Evolutionary conservation across 352 stramenopile genomes (phyloP), one percentile per base, ranked within the genome.

Genomic region (Phytophthora meadii): DNA sequence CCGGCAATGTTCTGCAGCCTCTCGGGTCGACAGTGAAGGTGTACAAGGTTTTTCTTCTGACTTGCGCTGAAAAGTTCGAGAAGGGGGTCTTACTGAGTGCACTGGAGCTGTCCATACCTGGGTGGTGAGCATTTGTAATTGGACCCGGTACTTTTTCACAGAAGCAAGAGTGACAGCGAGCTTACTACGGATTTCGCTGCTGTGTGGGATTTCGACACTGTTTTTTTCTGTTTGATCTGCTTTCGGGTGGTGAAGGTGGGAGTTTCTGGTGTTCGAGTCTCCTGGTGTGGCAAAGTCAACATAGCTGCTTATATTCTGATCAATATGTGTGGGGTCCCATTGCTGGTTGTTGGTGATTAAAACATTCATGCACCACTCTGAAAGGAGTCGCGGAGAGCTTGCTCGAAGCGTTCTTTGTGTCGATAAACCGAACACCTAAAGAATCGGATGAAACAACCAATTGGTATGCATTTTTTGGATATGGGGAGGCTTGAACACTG

Each of bases 361-460:
- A 95, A 68, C 62, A 69, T 86, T 93, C 83, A 95, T 93, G 87
- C 87, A 95, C 87, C 87, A 95, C 87, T 89, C 87, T 82, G 84
- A 93, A 78, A 54, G 37, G 55, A 47, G 52, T 74, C 59, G 61
- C 63, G 19, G 28, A 17, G 69, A 56, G 48, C 44, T 72, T 67
- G 50, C 39, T 70, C 59, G 50, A 68, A 24, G 68, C 52, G 42
- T 50, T 65, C 36, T 64, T 68, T 68, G 63, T 92, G 84, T 89
- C 70, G 84, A 92, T 78, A 79, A 81, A 75, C 60, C 62, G 54
- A 81, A 77, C 77, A 90, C 84, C 82, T 79, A 76, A 78, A 60
- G 69, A 79, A 63, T 73, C 72, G 54, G 70, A 84, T 91, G 83
- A 92, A 84, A 87, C 82, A 87, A 70, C 51, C 40, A 34, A 12